Conservation (phyloP, 2,329 filamentous ascomycete species). For the Ophiostoma himal-ulmi region DNA sequence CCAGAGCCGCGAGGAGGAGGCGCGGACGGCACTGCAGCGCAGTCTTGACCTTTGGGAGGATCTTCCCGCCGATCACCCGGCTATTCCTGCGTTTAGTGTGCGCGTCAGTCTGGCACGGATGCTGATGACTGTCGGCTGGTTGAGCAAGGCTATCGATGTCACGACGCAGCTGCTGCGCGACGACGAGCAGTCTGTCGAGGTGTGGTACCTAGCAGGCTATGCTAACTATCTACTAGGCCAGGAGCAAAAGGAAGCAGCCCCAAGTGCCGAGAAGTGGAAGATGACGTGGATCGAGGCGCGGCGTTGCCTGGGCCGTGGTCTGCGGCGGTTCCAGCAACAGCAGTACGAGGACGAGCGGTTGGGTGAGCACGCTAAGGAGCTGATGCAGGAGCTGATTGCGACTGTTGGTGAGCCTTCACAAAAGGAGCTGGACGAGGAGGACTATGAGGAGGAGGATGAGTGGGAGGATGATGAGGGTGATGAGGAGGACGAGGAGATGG, state of each 20-base stretch:
- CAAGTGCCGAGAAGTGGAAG: constrained; percentile 39
- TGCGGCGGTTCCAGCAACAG: constrained; percentile 69
- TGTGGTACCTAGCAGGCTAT: constrained; percentile 96
- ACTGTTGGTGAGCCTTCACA: constrained; percentile 57
- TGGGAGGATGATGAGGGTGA: constrained; percentile 45
- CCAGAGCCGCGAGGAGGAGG: constrained; percentile 73
- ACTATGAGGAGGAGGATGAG: constrained; percentile 50
- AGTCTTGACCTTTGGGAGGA: constrained; percentile 82
- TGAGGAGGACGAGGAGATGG: constrained; percentile 40
- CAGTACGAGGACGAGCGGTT: constrained; percentile 82
- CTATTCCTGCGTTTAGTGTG: constrained; percentile 78
- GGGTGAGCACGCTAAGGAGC: constrained; percentile 66
- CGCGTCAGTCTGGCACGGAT: constrained; percentile 77
- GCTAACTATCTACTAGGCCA: constrained; percentile 70
- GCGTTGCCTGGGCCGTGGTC: constrained; percentile 74
- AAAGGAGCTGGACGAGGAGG: constrained; percentile 46
- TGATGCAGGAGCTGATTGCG: constrained; percentile 57
- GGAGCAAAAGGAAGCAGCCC: constrained; percentile 31
- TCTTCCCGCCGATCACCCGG: constrained; percentile 62
- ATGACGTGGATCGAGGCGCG: constrained; percentile 66
- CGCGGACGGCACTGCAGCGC: constrained; percentile 66
- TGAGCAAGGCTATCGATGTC: constrained; percentile 77
- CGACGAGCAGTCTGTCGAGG: constrained; percentile 90
- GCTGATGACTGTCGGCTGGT: constrained; percentile 84
- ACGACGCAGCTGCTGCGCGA: constrained; percentile 78